Conservation (phyloP, 176 grass and related monocot species). For the Oryza australiensis region DNA sequence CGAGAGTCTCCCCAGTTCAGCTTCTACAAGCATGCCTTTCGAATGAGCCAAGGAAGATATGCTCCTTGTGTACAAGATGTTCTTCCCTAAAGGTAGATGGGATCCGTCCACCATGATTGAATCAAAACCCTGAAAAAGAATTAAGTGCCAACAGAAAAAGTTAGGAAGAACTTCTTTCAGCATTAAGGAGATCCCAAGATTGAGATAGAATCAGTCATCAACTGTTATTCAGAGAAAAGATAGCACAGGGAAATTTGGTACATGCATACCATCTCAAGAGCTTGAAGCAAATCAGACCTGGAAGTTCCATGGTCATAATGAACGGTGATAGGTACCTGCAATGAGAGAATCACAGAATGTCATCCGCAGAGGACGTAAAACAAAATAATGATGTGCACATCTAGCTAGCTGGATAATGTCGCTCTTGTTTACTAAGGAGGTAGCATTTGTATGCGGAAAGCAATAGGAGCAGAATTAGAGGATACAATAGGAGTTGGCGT, state of each 20-base stretch:
- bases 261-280: slow-evolving; percentile 78
- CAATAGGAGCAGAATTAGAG: background rate
- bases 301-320: slow-evolving; percentile 91
- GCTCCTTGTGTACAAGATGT: slow-evolving; percentile 64
- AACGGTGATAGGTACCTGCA: slow-evolving; percentile 80
- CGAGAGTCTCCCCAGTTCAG: slow-evolving; percentile 88
- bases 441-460: background rate
- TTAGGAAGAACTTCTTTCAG: background rate
- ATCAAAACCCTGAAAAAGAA: slow-evolving; percentile 82
- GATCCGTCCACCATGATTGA: slow-evolving; percentile 96
- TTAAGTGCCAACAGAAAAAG: background rate
- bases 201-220: slow-evolving; percentile 11
- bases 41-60: slow-evolving; percentile 67
- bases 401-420: background rate
- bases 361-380: slow-evolving; percentile 22
- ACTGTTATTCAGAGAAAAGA: slow-evolving; percentile 6
- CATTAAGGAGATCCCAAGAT: slow-evolving; percentile 28
- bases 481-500: background rate
- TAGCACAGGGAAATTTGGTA: slow-evolving; percentile 16
- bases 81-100: slow-evolving; percentile 69
- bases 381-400: background rate
- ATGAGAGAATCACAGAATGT: slow-evolving; percentile 38
- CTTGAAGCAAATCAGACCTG: slow-evolving; percentile 78
- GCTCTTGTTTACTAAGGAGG: background rate
- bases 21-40: slow-evolving; percentile 84